A percentile compares a stretch with the other conserved stretches of the same genome.
These are phyloP conservation scores for Albophoma yamanashiensis DNA, from an alignment of 2,329 filamentous ascomycete species.

Conservation along the genomic window DNA sequence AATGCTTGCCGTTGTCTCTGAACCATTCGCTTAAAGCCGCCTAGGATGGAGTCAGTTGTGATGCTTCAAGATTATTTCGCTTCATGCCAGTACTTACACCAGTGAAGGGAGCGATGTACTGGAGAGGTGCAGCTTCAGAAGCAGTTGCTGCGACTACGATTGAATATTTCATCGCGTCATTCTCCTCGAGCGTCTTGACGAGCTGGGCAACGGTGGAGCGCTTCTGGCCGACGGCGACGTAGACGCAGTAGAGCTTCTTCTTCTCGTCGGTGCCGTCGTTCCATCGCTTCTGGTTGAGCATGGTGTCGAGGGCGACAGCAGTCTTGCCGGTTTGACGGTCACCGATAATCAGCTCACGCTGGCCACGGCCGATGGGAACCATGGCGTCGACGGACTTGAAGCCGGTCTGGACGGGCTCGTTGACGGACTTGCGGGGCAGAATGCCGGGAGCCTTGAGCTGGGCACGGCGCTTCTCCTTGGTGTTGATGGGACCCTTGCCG, in stretches of 20 bases:
- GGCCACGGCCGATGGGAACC: constrained; percentile 98
- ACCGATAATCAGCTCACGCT: constrained; percentile 99
- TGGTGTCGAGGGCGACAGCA: constrained; percentile 93
- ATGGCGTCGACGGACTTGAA: constrained; percentile 99
- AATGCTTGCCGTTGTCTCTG: constrained; percentile 77
- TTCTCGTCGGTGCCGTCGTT: constrained; percentile 77
- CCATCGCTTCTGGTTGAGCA: constrained; percentile 99
- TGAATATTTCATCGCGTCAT: constrained; percentile 98
- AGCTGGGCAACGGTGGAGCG: constrained; percentile 98
- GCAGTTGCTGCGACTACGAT: constrained; percentile 92
- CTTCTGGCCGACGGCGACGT: constrained; percentile 99
- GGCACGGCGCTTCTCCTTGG: constrained; percentile 85
- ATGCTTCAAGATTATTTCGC: too few species aligned
- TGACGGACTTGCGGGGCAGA: constrained; percentile 92
- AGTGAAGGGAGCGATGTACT: constrained; percentile 92
- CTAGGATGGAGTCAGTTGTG: too few species aligned
- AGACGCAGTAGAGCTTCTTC: constrained; percentile 99
- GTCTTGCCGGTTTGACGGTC: constrained; percentile 99
- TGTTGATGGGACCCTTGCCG: constrained; percentile 94
- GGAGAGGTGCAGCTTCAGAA: constrained; percentile 89
- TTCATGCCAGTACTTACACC: constrained; percentile 30
- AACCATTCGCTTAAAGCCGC: constrained; percentile 60
- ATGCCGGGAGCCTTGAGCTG: constrained; percentile 99
- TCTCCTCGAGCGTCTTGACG: constrained; percentile 99
- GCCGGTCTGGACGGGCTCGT: constrained; percentile 98